Conservation (phyloP, 495 filamentous ascomycete genomes). For the Polyplosphaeria fusca region DNA sequence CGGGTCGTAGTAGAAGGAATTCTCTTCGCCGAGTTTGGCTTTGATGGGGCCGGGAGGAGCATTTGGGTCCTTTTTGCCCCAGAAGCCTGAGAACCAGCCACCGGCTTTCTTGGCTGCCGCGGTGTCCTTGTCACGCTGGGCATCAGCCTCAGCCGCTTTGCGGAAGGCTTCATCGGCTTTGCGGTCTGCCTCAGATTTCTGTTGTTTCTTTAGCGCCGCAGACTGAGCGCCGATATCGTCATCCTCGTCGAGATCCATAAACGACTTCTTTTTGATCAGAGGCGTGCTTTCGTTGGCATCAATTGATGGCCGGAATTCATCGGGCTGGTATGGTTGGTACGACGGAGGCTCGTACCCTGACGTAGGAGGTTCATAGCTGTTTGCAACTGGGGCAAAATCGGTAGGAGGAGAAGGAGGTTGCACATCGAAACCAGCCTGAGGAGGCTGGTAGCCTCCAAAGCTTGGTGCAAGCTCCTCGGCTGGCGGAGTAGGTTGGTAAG, state of each 20-base stretch:
- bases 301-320: no score
- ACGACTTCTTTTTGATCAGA: conserved; percentile 69
- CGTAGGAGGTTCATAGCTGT: conserved; percentile 43
- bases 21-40: conserved; percentile 94
- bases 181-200: conserved; percentile 50
- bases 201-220: conserved; percentile 47
- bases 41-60: conserved; percentile 65
- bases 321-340: conserved; percentile 48
- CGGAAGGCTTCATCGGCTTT: conserved; percentile 73
- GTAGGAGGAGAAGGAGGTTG: conserved; percentile 45
- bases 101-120: conserved; percentile 29
- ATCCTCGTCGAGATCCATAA: conserved; percentile 75
- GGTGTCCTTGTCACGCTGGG: conserved; percentile 31
- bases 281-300: conserved; percentile 43
- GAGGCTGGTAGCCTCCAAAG: conserved; percentile 19
- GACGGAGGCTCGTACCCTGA: conserved; percentile 43
- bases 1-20: conserved; percentile 87
- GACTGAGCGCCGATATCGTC: conserved; percentile 52
- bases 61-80: conserved; percentile 75
- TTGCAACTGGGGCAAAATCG: conserved; percentile 40
- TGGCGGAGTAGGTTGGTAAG: conserved; percentile 32
- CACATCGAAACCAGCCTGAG: conserved; percentile 40
- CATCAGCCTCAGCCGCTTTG: conserved; percentile 83
- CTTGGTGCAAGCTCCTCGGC: conserved; percentile 15
- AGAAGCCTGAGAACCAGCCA: conserved; percentile 84